These are phyloP conservation scores for Paraurostyla sp. DNA, from an alignment of 73 alveolate genomes.

Conservation along the genomic window DNA sequence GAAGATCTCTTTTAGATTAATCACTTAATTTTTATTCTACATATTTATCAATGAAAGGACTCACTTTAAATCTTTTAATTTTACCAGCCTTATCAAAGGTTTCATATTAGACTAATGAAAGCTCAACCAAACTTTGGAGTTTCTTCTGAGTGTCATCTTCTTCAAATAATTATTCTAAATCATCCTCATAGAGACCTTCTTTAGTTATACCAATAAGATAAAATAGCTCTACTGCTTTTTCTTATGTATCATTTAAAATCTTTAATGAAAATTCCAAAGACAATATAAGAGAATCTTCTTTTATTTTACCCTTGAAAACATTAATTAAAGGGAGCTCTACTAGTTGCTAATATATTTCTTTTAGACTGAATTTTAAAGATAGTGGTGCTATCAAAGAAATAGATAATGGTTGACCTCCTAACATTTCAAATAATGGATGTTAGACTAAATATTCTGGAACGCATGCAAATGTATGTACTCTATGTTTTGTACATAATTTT, in stretches of 20 bases:
- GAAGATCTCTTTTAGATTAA: conserved; percentile 22
- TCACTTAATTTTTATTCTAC: neutral
- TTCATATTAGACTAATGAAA: conserved; percentile 33
- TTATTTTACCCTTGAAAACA: conserved; percentile 15
- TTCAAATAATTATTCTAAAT: conserved; percentile 35
- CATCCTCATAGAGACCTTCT: conserved; percentile 52
- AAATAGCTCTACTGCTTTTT: conserved; percentile 46
- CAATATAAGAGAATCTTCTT: conserved; percentile 6
- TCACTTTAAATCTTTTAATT: conserved; percentile 39
- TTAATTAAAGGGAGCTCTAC: neutral
- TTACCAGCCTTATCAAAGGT: conserved; percentile 54
- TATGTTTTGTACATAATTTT: conserved; percentile 1
- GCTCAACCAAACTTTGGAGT: neutral
- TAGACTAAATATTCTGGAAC: neutral
- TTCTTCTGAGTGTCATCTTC: conserved; percentile 44
- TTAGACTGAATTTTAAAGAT: neutral
- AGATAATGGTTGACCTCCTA: conserved; percentile 57
- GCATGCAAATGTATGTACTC: neutral
- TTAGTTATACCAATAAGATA: conserved; percentile 43
- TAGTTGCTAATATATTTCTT: conserved; percentile 16
- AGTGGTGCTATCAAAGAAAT: conserved; percentile 36
- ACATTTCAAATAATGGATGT: conserved; percentile 24
- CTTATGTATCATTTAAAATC: neutral
- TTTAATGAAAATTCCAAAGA: conserved; percentile 40
- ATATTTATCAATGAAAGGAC: conserved; percentile 50